Percentiles rank a stretch among this genome's conserved stretches.
phyloP scores from a whole-genome alignment of 768 basidiomycete species.

The Mycena rosella region DNA sequence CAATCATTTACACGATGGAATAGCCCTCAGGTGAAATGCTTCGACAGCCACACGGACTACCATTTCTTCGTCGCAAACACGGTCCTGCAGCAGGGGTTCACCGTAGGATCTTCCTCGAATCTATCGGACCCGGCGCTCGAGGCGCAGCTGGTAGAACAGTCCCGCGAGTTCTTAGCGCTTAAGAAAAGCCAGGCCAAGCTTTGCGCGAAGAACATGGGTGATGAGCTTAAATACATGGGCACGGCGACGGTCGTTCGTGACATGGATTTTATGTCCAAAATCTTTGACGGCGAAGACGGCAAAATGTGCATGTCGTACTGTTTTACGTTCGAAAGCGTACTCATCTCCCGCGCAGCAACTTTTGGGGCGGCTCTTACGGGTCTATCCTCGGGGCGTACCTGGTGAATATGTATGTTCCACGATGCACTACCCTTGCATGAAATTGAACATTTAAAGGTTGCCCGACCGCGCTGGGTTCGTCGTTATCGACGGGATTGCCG shows the following conservation, averaged over 20 bases:
- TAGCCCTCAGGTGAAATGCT: constrained; percentile 39
- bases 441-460: constrained; percentile 24
- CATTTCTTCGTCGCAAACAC: constrained; percentile 40
- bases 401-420: constrained; percentile 40
- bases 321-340: neutral
- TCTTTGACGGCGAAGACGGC: constrained; percentile 37
- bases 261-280: constrained; percentile 41
- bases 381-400: constrained; percentile 43
- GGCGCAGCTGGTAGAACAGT: constrained; percentile 37
- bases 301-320: constrained; percentile 35
- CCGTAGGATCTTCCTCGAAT: constrained; percentile 34
- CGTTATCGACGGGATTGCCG: constrained; percentile 41
- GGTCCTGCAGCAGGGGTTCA: constrained; percentile 40
- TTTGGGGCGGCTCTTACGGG: constrained; percentile 42
- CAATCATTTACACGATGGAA: neutral
- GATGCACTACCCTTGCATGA: neutral
- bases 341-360: constrained; percentile 28
- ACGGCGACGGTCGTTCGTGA: constrained; percentile 43
- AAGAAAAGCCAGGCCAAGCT: constrained; percentile 39
- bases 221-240: constrained; percentile 42
- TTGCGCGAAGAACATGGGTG: constrained; percentile 39
- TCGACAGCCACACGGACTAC: constrained; percentile 15
- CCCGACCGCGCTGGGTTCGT: constrained; percentile 39
- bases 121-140: constrained; percentile 30
- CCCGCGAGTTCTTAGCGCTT: constrained; percentile 36